Evolutionary conservation across 129 eudicot genomes (phyloP).

Genomic region (Flaveria trinervia): DNA sequence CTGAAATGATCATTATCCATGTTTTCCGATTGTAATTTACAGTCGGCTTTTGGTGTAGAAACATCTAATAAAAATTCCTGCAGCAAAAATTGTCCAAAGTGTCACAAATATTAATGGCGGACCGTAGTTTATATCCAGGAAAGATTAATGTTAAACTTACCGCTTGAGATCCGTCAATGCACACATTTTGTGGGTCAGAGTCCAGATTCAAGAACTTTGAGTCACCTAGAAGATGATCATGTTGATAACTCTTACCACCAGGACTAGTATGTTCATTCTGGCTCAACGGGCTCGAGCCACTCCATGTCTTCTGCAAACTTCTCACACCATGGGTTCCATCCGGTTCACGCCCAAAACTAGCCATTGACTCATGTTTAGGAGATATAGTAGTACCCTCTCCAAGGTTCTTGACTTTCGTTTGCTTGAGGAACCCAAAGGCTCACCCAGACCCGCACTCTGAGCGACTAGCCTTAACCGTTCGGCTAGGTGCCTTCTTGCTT

Average conservation of each 20-base stretch:
- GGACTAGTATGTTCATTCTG: background rate
- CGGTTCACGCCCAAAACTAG: conserved; percentile 20
- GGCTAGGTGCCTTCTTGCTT: conserved; percentile 70
- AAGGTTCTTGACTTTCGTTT: conserved; percentile 44
- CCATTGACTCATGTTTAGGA: conserved; percentile 44
- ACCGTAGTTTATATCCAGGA: background rate
- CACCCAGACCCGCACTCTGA: conserved; percentile 22
- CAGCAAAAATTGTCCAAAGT: background rate
- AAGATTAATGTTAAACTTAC: conserved; percentile 12
- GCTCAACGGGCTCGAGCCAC: conserved; percentile 3
- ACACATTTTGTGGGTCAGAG: conserved; percentile 18
- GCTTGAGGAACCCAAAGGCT: conserved; percentile 19
- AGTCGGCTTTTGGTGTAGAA: conserved; percentile 40
- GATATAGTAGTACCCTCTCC: conserved; percentile 45
- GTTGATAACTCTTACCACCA: no score
- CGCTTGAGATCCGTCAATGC: conserved; percentile 14
- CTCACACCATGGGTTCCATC: conserved; percentile 13
- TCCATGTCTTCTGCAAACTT: conserved; percentile 17
- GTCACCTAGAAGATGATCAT: no score
- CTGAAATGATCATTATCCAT: conserved; percentile 39
- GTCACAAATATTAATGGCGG: background rate
- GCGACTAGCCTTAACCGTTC: conserved; percentile 49
- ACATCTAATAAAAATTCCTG: conserved; percentile 46
- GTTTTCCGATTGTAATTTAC: conserved; percentile 23
- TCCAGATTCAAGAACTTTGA: background rate